These are phyloP conservation scores for Somion occarium DNA, from an alignment of 1,284 basidiomycete genomes.

Conservation along the genomic window DNA sequence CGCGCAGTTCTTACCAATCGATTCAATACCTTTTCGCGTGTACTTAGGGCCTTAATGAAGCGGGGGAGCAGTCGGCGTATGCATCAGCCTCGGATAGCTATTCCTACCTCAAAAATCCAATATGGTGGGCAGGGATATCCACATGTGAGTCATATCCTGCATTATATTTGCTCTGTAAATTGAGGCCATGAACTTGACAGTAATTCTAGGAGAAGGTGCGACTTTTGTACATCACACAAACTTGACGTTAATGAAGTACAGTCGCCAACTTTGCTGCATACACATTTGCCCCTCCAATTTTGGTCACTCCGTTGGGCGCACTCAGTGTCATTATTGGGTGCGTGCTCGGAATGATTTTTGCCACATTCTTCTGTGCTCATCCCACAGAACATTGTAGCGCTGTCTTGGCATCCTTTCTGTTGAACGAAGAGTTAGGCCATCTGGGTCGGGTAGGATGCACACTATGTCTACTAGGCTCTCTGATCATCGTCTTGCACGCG, in stretches of 20 bases:
- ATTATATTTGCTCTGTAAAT: background rate
- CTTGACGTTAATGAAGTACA: constrained; percentile 27
- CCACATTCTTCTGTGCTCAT: background rate
- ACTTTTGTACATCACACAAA: background rate
- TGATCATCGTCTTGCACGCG: constrained; percentile 96
- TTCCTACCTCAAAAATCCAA: constrained; percentile 86
- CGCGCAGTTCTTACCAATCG: too few relatives aligned
- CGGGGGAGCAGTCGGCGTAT: constrained; percentile 53
- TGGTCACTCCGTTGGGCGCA: constrained; percentile 95
- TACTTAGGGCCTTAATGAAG: constrained; percentile 76
- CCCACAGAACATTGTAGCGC: constrained; percentile 69
- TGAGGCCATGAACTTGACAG: constrained; percentile 34
- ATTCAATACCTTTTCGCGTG: background rate
- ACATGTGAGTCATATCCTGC: constrained; percentile 62
- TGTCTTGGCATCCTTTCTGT: constrained; percentile 87
- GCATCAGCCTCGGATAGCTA: constrained; percentile 71
- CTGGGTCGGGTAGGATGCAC: constrained; percentile 92
- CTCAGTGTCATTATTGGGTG: constrained; percentile 97
- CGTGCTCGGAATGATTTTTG: constrained; percentile 28
- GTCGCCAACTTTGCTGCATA: constrained; percentile 99
- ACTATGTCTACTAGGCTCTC: constrained; percentile 85
- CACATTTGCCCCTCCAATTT: constrained; percentile 94
- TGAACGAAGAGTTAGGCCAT: constrained; percentile 92
- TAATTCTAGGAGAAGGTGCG: constrained; percentile 86
- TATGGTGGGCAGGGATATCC: constrained; percentile 98